Evolutionary conservation across 2,329 filamentous ascomycete species (phyloP).

Genomic region (Apiospora rasikravindrae): DNA sequence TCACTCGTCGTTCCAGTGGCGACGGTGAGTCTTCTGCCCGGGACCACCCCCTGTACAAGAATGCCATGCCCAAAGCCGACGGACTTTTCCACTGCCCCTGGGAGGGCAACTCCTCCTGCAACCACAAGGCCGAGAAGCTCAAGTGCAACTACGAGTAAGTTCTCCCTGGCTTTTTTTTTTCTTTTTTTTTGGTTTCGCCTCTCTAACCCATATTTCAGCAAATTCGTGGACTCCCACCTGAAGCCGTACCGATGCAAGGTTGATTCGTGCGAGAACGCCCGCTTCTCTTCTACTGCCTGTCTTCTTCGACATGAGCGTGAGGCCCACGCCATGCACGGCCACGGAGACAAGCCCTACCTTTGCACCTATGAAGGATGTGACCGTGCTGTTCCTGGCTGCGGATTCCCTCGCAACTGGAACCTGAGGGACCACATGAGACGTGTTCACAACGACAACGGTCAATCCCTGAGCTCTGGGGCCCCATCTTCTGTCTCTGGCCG

Average conservation of each 20-base stretch:
- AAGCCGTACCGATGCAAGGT: slow-evolving; percentile 97
- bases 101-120: slow-evolving; percentile 73
- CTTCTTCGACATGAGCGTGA: slow-evolving; percentile 94
- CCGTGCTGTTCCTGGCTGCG: slow-evolving; percentile 79
- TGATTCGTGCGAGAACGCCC: slow-evolving; percentile 79
- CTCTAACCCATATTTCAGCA: slow-evolving; percentile 61
- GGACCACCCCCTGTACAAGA: slow-evolving; percentile 75
- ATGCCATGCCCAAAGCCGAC: slow-evolving; percentile 66
- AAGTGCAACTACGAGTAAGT: slow-evolving; percentile 99
- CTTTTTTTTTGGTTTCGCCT: background rate
- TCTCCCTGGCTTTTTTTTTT: background rate
- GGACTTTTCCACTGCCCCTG: slow-evolving; percentile 94
- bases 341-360: slow-evolving; percentile 89
- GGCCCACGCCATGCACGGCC: slow-evolving; percentile 93
- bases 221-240: slow-evolving; percentile 95
- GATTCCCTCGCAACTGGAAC: slow-evolving; percentile 96
- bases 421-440: slow-evolving; percentile 96
- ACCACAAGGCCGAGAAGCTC: slow-evolving; percentile 91
- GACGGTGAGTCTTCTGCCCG: slow-evolving; percentile 62
- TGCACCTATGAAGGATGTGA: slow-evolving; percentile 90
- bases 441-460: slow-evolving; percentile 73
- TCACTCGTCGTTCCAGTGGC: slow-evolving; percentile 53
- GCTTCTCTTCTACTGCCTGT: slow-evolving; percentile 95
- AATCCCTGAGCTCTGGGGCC: slow-evolving; percentile 37
- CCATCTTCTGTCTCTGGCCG: slow-evolving; percentile 48